These are phyloP conservation scores for Drechslera avenae DNA, from an alignment of 2,329 filamentous ascomycete species.

Conservation along the genomic window DNA sequence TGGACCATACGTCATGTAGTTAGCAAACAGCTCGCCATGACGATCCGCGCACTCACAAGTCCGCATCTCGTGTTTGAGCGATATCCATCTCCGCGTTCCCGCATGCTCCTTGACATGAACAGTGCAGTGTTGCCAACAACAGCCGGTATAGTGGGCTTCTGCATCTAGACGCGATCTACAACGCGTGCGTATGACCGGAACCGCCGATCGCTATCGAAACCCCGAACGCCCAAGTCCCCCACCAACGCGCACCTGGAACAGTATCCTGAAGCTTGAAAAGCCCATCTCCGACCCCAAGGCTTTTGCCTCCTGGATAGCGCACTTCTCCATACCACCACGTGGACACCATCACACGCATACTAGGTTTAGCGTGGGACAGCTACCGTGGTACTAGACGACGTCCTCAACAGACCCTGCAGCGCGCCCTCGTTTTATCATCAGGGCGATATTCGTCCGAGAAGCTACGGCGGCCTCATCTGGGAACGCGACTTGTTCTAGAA, in stretches of 20 bases:
- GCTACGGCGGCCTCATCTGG: too few species aligned
- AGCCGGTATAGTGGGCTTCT: conserved; percentile 14
- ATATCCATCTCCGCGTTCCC: not conserved
- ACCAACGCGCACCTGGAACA: too few species aligned
- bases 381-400: not conserved
- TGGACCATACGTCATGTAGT: conserved; percentile 21
- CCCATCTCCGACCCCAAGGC: too few species aligned
- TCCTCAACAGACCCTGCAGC: conserved; percentile 2
- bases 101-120: conserved; percentile 1
- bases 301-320: too few species aligned
- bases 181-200: not conserved
- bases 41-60: not conserved
- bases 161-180: not conserved
- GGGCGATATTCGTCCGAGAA: not conserved
- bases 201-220: too few species aligned
- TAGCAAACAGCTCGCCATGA: conserved; percentile 12
- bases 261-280: too few species aligned
- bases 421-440: not conserved
- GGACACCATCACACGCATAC: too few species aligned
- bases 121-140: too few species aligned
- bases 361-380: not conserved
- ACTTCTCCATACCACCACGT: too few species aligned
- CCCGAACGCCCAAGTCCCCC: not conserved
- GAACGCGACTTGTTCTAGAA: not conserved
- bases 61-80: not conserved